Evolutionary conservation across 2,329 filamentous ascomycete species (phyloP).

Genomic region (Xylaria sp.): DNA sequence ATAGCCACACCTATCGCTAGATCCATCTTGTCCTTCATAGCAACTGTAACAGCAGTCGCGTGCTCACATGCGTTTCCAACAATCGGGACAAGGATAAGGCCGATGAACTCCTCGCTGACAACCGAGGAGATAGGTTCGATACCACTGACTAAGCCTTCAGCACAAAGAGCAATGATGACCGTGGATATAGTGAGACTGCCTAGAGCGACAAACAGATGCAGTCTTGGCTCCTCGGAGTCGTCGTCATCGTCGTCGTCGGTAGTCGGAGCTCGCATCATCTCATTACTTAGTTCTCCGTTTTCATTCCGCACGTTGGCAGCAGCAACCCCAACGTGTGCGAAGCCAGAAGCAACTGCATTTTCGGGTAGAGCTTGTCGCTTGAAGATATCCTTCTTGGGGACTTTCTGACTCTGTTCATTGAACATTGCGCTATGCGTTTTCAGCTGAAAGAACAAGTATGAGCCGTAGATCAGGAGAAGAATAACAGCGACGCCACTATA

Average conservation of each 20-base stretch:
- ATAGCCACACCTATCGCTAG: slow-evolving; percentile 83
- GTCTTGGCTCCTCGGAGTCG: slow-evolving; percentile 77
- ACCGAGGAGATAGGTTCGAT: slow-evolving; percentile 75
- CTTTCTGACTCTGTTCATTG: slow-evolving; percentile 82
- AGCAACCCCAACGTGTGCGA: slow-evolving; percentile 39
- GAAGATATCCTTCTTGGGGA: slow-evolving; percentile 51
- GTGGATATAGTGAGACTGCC: slow-evolving; percentile 78
- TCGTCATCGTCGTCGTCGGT: slow-evolving; percentile 71
- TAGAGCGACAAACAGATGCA: slow-evolving; percentile 78
- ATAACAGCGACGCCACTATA: slow-evolving; percentile 75
- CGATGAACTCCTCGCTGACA: slow-evolving; percentile 79
- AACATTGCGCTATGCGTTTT: slow-evolving; percentile 86
- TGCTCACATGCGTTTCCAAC: slow-evolving; percentile 88
- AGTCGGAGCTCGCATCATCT: slow-evolving; percentile 57
- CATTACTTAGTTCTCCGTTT: slow-evolving; percentile 57
- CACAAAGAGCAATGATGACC: slow-evolving; percentile 82
- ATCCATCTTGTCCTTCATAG: slow-evolving; percentile 87
- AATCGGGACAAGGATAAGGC: slow-evolving; percentile 82
- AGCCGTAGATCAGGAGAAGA: slow-evolving; percentile 82
- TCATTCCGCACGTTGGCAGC: slow-evolving; percentile 42
- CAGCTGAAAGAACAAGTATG: slow-evolving; percentile 91
- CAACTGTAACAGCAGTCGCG: slow-evolving; percentile 82
- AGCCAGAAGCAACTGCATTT: slow-evolving; percentile 42
- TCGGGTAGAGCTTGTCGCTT: slow-evolving; percentile 39
- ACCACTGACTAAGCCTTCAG: slow-evolving; percentile 80